Conservation (phyloP, 306 rosid genomes). For the Urtica urens region DNA sequence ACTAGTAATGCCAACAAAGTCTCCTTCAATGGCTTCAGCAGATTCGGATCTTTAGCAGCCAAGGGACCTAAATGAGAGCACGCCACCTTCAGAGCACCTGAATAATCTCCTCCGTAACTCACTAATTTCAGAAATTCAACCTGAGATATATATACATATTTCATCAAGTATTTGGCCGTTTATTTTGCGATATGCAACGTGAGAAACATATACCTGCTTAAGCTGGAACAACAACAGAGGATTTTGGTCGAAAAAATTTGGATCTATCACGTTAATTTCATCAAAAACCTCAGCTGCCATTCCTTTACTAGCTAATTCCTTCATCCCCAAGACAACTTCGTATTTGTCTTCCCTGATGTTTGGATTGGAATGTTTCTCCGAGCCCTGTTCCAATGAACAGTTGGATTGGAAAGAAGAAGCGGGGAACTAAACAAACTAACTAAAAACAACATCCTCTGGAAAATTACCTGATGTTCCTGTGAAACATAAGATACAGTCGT, state of each 20-base stretch:
- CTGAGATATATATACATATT: too few species aligned
- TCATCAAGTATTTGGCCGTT: too few species aligned
- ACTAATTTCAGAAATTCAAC: constrained; percentile 96
- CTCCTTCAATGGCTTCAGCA: constrained; percentile 83
- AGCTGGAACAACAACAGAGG: constrained; percentile 79
- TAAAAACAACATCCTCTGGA: too few species aligned
- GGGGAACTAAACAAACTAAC: not conserved
- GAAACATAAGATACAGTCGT: constrained; percentile 19
- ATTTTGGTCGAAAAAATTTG: constrained; percentile 64
- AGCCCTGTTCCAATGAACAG: constrained; percentile 36
- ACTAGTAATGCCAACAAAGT: constrained; percentile 76
- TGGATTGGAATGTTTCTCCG: constrained; percentile 33
- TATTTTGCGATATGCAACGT: too few species aligned
- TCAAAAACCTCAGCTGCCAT: constrained; percentile 91
- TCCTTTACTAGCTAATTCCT: constrained; percentile 80
- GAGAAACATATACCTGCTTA: constrained; percentile 88
- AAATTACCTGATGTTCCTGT: constrained; percentile 62
- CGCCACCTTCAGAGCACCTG: constrained; percentile 77
- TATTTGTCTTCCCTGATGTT: constrained; percentile 53
- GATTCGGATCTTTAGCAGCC: constrained; percentile 67
- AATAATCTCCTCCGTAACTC: constrained; percentile 72
- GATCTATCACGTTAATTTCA: constrained; percentile 62
- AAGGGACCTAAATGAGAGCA: constrained; percentile 87
- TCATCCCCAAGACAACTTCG: constrained; percentile 76
- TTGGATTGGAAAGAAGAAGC: not conserved